A percentile compares a stretch with the other conserved stretches of the same genome.
Evolutionary conservation across 1,284 basidiomycete species (phyloP).

Genomic region (Pseudozyma tsukubaensis): DNA sequence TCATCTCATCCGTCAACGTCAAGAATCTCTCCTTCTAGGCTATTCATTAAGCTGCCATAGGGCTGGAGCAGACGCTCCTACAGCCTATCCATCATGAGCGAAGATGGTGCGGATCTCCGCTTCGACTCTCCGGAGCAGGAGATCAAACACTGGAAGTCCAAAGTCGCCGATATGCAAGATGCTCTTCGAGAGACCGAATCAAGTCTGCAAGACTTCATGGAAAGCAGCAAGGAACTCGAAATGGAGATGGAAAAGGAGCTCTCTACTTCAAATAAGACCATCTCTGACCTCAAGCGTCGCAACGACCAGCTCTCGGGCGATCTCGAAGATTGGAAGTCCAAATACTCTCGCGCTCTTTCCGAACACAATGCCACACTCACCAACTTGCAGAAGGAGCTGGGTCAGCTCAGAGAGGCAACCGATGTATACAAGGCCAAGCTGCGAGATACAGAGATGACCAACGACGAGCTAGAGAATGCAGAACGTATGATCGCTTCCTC

Average conservation of each 20-base stretch:
- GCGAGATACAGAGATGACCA: slow-evolving; percentile 66
- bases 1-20: slow-evolving; percentile 2
- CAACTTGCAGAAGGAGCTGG: slow-evolving; percentile 59
- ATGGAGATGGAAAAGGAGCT: slow-evolving; percentile 66
- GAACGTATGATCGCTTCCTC: slow-evolving; percentile 83
- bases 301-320: slow-evolving; percentile 57
- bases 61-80: slow-evolving; percentile 24
- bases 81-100: slow-evolving; percentile 29
- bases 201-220: slow-evolving; percentile 64
- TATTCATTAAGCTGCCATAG: slow-evolving; percentile 8
- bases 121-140: slow-evolving; percentile 61
- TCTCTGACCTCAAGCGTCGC: slow-evolving; percentile 48
- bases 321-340: slow-evolving; percentile 66
- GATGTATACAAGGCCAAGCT: slow-evolving; percentile 65
- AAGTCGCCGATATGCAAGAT: slow-evolving; percentile 60
- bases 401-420: slow-evolving; percentile 55
- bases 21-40: slow-evolving; percentile 6
- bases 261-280: slow-evolving; percentile 43
- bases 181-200: slow-evolving; percentile 60
- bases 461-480: slow-evolving; percentile 67
- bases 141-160: slow-evolving; percentile 59
- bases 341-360: slow-evolving; percentile 60
- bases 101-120: slow-evolving; percentile 44
- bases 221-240: slow-evolving; percentile 65
- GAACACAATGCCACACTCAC: slow-evolving; percentile 63